A percentile compares a stretch with the other conserved stretches of the same genome.
Conservation (phyloP, 2,329 filamentous ascomycete species). For the Fusarium heterosporum region DNA sequence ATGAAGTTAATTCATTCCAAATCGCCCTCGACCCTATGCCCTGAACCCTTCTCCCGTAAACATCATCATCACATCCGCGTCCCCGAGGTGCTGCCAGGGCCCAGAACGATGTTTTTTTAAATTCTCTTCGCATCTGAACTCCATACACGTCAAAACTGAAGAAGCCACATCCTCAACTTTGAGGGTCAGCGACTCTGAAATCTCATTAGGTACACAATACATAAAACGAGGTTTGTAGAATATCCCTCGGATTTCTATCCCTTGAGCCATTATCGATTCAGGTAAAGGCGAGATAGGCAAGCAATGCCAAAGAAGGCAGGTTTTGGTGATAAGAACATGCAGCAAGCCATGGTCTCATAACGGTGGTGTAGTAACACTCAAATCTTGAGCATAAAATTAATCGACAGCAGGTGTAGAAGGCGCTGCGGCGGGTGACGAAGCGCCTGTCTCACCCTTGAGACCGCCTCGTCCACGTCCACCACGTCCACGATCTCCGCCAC, state of each 20-base stretch:
- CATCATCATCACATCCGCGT: conserved; percentile 35
- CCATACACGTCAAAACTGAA: conserved; percentile 51
- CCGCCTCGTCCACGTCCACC: conserved; percentile 68
- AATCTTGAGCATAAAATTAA: conserved; percentile 39
- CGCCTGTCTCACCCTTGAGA: conserved; percentile 69
- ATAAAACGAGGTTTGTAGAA: conserved; percentile 44
- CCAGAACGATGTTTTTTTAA: conserved; percentile 47
- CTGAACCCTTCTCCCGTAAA: conserved; percentile 30
- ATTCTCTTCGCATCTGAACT: conserved; percentile 50
- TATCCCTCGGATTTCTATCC: conserved; percentile 42
- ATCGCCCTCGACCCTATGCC: conserved; percentile 36
- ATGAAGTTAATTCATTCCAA: conserved; percentile 43
- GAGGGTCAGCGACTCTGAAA: conserved; percentile 47
- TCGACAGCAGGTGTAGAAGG: conserved; percentile 62
- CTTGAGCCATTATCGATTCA: conserved; percentile 37
- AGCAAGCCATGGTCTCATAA: conserved; percentile 28
- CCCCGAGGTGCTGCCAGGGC: conserved; percentile 39
- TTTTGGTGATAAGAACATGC: conserved; percentile 30
- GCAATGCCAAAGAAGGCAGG: conserved; percentile 35
- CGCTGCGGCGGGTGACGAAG: conserved; percentile 64
- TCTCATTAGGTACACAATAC: conserved; percentile 56
- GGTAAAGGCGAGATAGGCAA: conserved; percentile 40
- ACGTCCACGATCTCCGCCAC: conserved; percentile 69
- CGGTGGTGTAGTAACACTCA: conserved; percentile 29
- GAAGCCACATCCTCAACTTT: conserved; percentile 48